phyloP scores from a whole-genome alignment of 345 rosid genomes.

The Aurinia saxatilis region DNA sequence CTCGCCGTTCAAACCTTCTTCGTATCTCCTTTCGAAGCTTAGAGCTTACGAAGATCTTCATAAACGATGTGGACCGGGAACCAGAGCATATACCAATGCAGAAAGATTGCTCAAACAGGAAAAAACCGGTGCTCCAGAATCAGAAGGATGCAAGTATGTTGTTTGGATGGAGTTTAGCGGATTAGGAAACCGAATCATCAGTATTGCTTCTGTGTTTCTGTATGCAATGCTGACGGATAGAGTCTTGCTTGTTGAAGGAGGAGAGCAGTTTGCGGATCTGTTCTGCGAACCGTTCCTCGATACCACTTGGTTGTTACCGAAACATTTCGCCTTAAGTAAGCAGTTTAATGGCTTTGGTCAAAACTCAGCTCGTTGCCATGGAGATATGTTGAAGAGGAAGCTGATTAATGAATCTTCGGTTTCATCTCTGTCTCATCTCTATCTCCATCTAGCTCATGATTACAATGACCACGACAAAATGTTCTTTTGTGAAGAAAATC shows the following conservation, averaged over 20 bases:
- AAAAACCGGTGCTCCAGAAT: background rate
- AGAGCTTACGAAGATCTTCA: slow-evolving; percentile 57
- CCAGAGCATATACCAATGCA: slow-evolving; percentile 30
- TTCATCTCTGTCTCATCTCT: slow-evolving; percentile 33
- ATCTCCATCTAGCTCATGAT: slow-evolving; percentile 58
- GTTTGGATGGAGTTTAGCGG: slow-evolving; percentile 68
- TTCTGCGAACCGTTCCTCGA: slow-evolving; percentile 68
- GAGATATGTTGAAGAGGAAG: slow-evolving; percentile 46
- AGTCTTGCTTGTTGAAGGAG: slow-evolving; percentile 55
- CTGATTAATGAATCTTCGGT: slow-evolving; percentile 20
- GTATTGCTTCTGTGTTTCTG: slow-evolving; percentile 53
- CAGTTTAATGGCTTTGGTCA: slow-evolving; percentile 37
- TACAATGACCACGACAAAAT: slow-evolving; percentile 56
- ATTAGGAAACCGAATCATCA: slow-evolving; percentile 60
- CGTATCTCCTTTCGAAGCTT: slow-evolving; percentile 53
- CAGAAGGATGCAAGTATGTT: slow-evolving; percentile 51
- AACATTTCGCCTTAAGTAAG: slow-evolving; percentile 32
- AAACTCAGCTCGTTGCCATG: slow-evolving; percentile 42
- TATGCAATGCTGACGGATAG: slow-evolving; percentile 61
- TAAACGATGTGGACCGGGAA: slow-evolving; percentile 50
- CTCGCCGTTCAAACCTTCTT: slow-evolving; percentile 46
- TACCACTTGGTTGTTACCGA: slow-evolving; percentile 48
- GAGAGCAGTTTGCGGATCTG: slow-evolving; percentile 42
- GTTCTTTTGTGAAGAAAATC: slow-evolving; percentile 59
- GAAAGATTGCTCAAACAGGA: slow-evolving; percentile 33